Evolutionary conservation across 106 monocot species (phyloP).

Genomic region (Amphibolis antarctica): DNA sequence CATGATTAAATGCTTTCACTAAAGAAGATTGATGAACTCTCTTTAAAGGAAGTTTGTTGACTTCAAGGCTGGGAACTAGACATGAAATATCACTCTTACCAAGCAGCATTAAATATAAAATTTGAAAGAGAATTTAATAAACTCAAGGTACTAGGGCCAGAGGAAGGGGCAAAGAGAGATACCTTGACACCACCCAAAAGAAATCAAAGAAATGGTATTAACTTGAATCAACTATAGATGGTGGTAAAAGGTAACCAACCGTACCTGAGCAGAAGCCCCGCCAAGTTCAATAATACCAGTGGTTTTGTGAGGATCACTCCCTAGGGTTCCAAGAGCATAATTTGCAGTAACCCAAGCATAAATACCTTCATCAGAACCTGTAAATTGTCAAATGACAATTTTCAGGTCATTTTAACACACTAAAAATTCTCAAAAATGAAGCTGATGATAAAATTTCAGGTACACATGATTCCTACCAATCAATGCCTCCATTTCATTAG

Average conservation of each 20-base stretch:
- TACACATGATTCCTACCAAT: not conserved
- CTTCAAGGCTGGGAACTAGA: too few relatives aligned
- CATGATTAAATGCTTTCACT: too few relatives aligned
- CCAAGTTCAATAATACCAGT: slow-evolving; percentile 91
- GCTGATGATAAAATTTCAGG: not conserved
- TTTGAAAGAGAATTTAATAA: too few relatives aligned
- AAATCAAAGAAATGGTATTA: too few relatives aligned
- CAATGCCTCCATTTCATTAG: too few relatives aligned
- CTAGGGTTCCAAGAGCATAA: slow-evolving; percentile 74
- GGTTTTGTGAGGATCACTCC: slow-evolving; percentile 51
- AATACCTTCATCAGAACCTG: slow-evolving; percentile 91
- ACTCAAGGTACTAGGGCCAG: too few relatives aligned
- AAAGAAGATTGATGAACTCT: too few relatives aligned
- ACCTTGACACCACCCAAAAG: too few relatives aligned
- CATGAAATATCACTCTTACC: too few relatives aligned
- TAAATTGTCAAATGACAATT: slow-evolving; percentile 8
- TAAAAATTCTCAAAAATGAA: not conserved
- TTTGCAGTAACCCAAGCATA: slow-evolving; percentile 96
- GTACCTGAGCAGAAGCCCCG: slow-evolving; percentile 94
- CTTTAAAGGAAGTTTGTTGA: too few relatives aligned
- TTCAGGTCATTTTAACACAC: not conserved
- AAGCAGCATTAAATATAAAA: too few relatives aligned
- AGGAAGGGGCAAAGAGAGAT: too few relatives aligned
- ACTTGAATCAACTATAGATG: not conserved
- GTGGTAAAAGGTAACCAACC: not conserved